phyloP scores from a whole-genome alignment of 495 filamentous ascomycete genomes.

The Acidiella bohemica region DNA sequence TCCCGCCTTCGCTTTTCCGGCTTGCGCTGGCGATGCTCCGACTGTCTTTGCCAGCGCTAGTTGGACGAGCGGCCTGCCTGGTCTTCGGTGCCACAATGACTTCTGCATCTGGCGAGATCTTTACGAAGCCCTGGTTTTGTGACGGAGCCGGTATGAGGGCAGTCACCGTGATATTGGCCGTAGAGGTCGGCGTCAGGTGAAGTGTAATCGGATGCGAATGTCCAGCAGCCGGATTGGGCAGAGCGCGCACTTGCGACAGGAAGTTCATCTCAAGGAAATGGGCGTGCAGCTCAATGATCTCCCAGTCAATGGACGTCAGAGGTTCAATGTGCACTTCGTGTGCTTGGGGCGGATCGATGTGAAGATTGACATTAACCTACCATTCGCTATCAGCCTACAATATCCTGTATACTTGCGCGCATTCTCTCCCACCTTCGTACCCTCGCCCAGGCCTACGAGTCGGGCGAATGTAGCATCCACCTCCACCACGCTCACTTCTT shows the following conservation, averaged over 20 bases:
- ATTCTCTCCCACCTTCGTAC: slow-evolving; percentile 57
- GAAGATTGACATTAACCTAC: slow-evolving; percentile 53
- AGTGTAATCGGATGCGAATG: slow-evolving; percentile 70
- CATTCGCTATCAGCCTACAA: slow-evolving; percentile 7
- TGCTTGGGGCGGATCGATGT: slow-evolving; percentile 77
- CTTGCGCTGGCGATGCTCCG: slow-evolving; percentile 57
- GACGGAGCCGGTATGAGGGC: slow-evolving; percentile 62
- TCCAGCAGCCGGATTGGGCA: slow-evolving; percentile 65
- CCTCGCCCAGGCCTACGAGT: slow-evolving; percentile 65
- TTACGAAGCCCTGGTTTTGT: slow-evolving; percentile 63
- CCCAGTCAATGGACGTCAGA: slow-evolving; percentile 89
- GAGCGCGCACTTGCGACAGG: slow-evolving; percentile 77
- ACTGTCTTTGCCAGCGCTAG: slow-evolving; percentile 44
- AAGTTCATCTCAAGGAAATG: slow-evolving; percentile 90
- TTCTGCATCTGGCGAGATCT: slow-evolving; percentile 84
- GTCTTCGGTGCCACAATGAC: slow-evolving; percentile 92
- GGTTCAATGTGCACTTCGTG: slow-evolving; percentile 94
- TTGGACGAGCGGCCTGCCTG: slow-evolving; percentile 33
- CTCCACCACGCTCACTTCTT: slow-evolving; percentile 65
- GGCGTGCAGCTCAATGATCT: slow-evolving; percentile 93
- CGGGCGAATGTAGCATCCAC: slow-evolving; percentile 81
- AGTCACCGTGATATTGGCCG: slow-evolving; percentile 75
- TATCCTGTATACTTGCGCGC: neutral
- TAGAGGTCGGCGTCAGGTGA: slow-evolving; percentile 90
- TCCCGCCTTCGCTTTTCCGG: slow-evolving; percentile 57